phyloP scores from a whole-genome alignment of 2,329 filamentous ascomycete species.

The Aspergillus pseudotamarii region DNA sequence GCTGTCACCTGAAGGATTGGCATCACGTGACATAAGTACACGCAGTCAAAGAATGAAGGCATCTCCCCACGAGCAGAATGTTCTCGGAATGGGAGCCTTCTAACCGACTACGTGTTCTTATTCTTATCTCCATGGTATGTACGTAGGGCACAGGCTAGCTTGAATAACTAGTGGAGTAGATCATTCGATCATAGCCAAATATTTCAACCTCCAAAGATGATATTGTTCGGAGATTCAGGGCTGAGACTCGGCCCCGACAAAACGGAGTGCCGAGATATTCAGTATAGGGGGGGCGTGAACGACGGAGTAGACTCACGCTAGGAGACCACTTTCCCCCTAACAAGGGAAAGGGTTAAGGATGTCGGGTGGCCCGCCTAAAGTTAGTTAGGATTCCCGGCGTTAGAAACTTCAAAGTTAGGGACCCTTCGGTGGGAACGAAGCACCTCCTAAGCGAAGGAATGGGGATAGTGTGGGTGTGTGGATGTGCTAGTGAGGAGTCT shows the following conservation, averaged over 20 bases:
- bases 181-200: neutral
- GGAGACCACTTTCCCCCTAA: constrained; percentile 2
- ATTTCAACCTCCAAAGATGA: neutral
- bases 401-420: constrained; percentile 2
- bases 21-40: neutral
- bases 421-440: neutral
- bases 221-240: neutral
- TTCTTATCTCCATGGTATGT: neutral
- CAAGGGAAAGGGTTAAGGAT: constrained; percentile 9
- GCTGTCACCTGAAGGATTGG: neutral
- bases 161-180: neutral
- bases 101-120: neutral
- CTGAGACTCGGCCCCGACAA: constrained; percentile 8
- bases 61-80: neutral
- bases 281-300: neutral
- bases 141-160: neutral
- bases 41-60: neutral
- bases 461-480: neutral
- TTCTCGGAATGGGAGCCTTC: neutral
- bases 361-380: constrained; percentile 3
- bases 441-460: constrained; percentile 1
- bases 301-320: neutral
- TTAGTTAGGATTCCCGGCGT: constrained; percentile 3
- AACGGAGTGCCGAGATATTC: neutral
- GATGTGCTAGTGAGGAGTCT: neutral